Percentiles rank a stretch among this genome's conserved stretches.
phyloP scores from a whole-genome alignment of 2,329 filamentous ascomycete species.

The Achaetomium macrosporum region DNA sequence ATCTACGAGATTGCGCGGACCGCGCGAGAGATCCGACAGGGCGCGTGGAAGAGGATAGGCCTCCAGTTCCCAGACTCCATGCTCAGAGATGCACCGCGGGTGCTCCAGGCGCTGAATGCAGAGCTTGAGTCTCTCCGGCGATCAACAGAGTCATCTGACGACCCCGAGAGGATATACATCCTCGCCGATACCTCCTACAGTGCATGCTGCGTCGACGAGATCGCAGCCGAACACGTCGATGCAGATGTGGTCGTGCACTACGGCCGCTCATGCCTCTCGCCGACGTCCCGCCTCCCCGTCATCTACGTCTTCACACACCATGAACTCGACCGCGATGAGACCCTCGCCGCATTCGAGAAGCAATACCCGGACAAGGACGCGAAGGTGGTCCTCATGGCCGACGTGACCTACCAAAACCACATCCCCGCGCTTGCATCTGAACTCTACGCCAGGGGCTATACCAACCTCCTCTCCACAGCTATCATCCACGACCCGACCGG shows the following conservation, averaged over 20 bases:
- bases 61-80: constrained; percentile 96
- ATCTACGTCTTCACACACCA: constrained; percentile 84
- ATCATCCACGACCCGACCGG: constrained; percentile 75
- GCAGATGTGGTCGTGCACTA: constrained; percentile 94
- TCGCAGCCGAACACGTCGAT: constrained; percentile 87
- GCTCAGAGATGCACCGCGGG: constrained; percentile 76
- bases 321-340: constrained; percentile 55
- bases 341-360: constrained; percentile 55
- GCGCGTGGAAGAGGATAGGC: constrained; percentile 69
- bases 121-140: constrained; percentile 28
- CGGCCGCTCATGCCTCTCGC: constrained; percentile 84
- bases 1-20: constrained; percentile 86
- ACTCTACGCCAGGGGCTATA: constrained; percentile 62
- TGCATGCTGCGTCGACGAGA: constrained; percentile 93
- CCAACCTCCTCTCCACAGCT: constrained; percentile 59
- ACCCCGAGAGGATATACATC: constrained; percentile 59
- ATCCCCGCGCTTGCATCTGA: constrained; percentile 51
- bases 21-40: constrained; percentile 64
- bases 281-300: constrained; percentile 79
- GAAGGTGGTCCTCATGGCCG: constrained; percentile 76
- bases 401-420: constrained; percentile 79
- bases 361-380: constrained; percentile 60
- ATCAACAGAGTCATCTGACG: not conserved
- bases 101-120: constrained; percentile 57
- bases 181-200: constrained; percentile 95